Evolutionary conservation across 495 filamentous ascomycete genomes (phyloP).

Genomic region (Xylaria longipes): DNA sequence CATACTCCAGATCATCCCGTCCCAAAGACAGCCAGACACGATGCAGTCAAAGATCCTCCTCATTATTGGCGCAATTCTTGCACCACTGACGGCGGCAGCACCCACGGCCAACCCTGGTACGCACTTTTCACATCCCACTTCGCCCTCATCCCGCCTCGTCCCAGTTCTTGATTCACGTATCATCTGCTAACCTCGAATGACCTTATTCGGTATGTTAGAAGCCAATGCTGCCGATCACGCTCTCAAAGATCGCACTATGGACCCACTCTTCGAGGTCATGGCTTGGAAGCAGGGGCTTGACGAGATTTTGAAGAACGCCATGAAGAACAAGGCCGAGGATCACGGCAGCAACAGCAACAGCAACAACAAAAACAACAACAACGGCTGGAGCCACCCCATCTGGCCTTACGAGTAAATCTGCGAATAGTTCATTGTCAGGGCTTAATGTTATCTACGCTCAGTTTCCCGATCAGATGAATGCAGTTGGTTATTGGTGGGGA

Average conservation of each 20-base stretch:
- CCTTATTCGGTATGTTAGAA: background rate
- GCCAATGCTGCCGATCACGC: background rate
- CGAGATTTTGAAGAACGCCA: conserved; percentile 11
- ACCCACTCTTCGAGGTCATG: conserved; percentile 6
- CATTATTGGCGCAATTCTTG: background rate
- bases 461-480: background rate
- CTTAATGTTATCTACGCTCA: background rate
- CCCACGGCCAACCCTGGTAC: background rate
- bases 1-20: background rate
- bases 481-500: background rate
- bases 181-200: background rate
- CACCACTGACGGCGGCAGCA: background rate
- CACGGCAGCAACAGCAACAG: conserved; percentile 7
- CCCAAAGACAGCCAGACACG: background rate
- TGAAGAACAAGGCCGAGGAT: background rate
- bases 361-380: conserved; percentile 7
- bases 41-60: conserved; percentile 1
- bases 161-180: background rate
- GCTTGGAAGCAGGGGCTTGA: conserved; percentile 4
- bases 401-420: conserved; percentile 4
- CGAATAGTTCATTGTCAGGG: background rate
- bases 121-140: background rate
- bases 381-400: conserved; percentile 9
- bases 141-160: background rate
- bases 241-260: background rate